Conservation (phyloP, 2,329 filamentous ascomycete genomes). For the Ramularia collo-cygni region DNA sequence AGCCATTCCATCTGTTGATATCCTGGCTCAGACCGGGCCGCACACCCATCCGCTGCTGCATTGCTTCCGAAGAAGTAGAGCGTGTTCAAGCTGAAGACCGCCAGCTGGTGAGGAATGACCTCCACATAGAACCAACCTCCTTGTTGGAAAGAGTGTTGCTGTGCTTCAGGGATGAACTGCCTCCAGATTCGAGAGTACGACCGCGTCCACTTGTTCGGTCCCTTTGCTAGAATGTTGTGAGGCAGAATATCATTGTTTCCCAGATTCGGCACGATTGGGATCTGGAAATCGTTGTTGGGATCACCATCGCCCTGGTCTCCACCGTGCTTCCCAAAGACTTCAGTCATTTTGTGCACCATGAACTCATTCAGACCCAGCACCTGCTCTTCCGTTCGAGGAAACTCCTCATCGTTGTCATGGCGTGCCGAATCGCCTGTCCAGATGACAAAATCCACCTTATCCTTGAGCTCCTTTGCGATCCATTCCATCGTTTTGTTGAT, state of each 20-base stretch:
- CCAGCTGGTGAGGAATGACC: conserved; percentile 76
- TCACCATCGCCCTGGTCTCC: conserved; percentile 41
- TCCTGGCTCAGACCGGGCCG: conserved; percentile 69
- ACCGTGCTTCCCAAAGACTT: conserved; percentile 58
- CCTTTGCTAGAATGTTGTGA: conserved; percentile 83
- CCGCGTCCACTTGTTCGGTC: conserved; percentile 80
- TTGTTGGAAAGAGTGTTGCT: conserved; percentile 82
- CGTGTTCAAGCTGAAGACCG: conserved; percentile 91
- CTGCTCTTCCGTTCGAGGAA: conserved; percentile 68
- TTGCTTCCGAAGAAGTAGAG: conserved; percentile 87
- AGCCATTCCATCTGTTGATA: conserved; percentile 97
- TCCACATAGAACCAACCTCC: conserved; percentile 95
- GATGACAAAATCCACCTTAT: conserved; percentile 34
- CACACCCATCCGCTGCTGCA: conserved; percentile 86
- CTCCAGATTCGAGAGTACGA: conserved; percentile 73
- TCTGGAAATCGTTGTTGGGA: conserved; percentile 53
- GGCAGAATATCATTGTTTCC: conserved; percentile 98
- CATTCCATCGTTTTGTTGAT: conserved; percentile 86
- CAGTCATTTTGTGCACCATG: conserved; percentile 67
- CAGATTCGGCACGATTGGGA: conserved; percentile 83
- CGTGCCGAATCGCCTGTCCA: conserved; percentile 36
- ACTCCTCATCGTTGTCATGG: conserved; percentile 36
- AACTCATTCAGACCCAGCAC: conserved; percentile 71
- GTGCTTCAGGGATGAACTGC: conserved; percentile 82
- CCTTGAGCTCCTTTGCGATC: conserved; percentile 51